These are phyloP conservation scores for Cephaloascus albidus DNA, from an alignment of 805 yeast genomes.

Conservation along the genomic window DNA sequence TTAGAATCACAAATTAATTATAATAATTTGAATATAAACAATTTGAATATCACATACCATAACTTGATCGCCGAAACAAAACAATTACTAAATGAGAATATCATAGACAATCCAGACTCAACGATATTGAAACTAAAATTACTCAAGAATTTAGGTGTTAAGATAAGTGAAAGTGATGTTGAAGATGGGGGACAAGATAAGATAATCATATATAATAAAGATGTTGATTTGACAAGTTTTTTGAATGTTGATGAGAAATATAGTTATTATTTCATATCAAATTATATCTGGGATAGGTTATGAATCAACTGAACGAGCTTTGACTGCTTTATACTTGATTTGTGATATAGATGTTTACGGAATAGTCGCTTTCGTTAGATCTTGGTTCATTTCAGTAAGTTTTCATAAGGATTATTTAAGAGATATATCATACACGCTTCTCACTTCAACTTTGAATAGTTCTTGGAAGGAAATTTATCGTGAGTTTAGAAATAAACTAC, in stretches of 20 bases:
- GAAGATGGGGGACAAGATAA: slow-evolving; percentile 10
- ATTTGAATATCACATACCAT: slow-evolving; percentile 24
- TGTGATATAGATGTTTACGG: too few species aligned
- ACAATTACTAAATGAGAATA: slow-evolving; percentile 19
- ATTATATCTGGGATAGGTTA: slow-evolving; percentile 69
- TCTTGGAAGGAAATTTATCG: too few species aligned
- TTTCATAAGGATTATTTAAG: too few species aligned
- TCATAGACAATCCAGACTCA: slow-evolving; percentile 28
- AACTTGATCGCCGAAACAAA: slow-evolving; percentile 22
- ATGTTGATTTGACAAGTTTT: slow-evolving; percentile 34
- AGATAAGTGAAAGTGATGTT: slow-evolving; percentile 22
- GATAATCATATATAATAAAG: slow-evolving; percentile 39
- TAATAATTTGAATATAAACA: slow-evolving; percentile 21
- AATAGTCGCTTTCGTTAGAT: too few species aligned
- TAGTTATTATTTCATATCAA: slow-evolving; percentile 61
- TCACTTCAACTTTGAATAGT: too few species aligned
- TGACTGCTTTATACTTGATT: too few species aligned
- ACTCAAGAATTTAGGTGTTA: slow-evolving; percentile 51
- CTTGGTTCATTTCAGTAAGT: too few species aligned
- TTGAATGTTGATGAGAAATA: slow-evolving; percentile 45
- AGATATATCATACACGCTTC: too few species aligned
- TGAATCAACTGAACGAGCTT: too few species aligned
- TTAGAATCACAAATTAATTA: slow-evolving; percentile 31
- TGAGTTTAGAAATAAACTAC: too few species aligned
- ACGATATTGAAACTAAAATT: slow-evolving; percentile 46